Evolutionary conservation across 352 stramenopile genomes (phyloP).

Genomic region (Globisporangium canariense): DNA sequence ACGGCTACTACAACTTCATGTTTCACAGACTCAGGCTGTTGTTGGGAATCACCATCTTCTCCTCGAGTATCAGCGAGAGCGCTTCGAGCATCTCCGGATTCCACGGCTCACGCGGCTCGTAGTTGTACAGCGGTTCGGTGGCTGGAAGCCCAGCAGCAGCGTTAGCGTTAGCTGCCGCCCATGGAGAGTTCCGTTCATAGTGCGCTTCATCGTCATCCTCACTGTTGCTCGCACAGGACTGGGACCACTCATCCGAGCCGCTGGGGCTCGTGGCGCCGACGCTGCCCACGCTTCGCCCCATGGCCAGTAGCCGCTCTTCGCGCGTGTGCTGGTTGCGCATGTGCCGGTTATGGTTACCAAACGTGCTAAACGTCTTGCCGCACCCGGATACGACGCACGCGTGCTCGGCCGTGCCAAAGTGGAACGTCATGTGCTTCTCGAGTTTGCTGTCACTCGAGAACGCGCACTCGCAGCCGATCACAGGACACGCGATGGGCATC

Average conservation of each 20-base stretch:
- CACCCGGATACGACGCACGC: constrained; percentile 30
- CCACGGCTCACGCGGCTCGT: constrained; percentile 18
- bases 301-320: not conserved
- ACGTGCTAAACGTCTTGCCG: constrained; percentile 59
- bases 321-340: constrained; percentile 54
- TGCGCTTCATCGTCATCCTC: not conserved
- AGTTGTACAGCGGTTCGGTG: constrained; percentile 1
- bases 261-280: not conserved
- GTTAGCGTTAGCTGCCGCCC: not conserved
- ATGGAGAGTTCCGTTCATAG: not conserved
- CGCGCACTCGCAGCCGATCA: constrained; percentile 3
- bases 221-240: constrained; percentile 4
- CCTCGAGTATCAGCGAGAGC: constrained; percentile 34
- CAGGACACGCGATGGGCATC: constrained; percentile 12
- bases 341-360: constrained; percentile 58
- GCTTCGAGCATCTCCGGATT: constrained; percentile 43
- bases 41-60: constrained; percentile 25
- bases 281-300: not conserved
- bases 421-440: constrained; percentile 13
- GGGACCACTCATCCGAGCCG: constrained; percentile 11
- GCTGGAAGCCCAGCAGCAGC: not conserved
- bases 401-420: constrained; percentile 19
- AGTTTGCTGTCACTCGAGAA: constrained; percentile 15
- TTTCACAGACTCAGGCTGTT: not conserved
- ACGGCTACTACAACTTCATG: no score